Base-by-base conservation (phyloP, 1,139 yeast species). In the Yamadazyma kanchanaburiensis region DNA sequence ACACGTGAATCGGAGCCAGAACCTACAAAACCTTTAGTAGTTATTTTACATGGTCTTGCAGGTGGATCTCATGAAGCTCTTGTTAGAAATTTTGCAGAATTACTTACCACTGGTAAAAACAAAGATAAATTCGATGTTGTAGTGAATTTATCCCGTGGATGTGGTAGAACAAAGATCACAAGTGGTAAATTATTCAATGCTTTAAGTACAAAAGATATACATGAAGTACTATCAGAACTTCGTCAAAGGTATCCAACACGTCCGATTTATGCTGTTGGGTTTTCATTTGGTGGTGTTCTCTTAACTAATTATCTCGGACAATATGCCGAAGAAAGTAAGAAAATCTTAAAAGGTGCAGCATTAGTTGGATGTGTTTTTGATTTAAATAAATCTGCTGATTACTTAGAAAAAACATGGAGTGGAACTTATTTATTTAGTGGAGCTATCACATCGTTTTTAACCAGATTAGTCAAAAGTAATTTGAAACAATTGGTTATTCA, bases 11-110 rank as follows among this genome's bases (percentile, higher is more conserved):
- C 8, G 3, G 25, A 27, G 18, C 45, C 53, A 1, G 49, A 49
- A 2, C 54, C 59, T 4, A 38, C 48, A 9, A 71, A 64, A 32
- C 95, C 96, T 2, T 59, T 88, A 32, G 70, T 84, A 20, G 71
- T 88, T 15, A 66, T 82, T 5, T 59, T 81, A 29, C 96, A 89
- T 50, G 97, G 96, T 0, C 70, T 89, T 23, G 89, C 87, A 4
- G 96, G 96, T 13, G 96, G 96, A 0, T 82, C 95, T 13, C 94
- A 87, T 45, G 96, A 89, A 51, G 77, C 91, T 3, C 78, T 88
- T 46, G 82, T 88, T 34, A 74, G 95, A 37, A 79, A 89, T 36
- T 53, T 80, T 33, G 69, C 67, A 16, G 60, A 60, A 25, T 47
- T 56, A 23, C 49, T 74, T 31, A 49, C 41, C 25, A 41, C 39